Evolutionary conservation across 768 basidiomycete genomes (phyloP).

Genomic region (Russula dissimulans): DNA sequence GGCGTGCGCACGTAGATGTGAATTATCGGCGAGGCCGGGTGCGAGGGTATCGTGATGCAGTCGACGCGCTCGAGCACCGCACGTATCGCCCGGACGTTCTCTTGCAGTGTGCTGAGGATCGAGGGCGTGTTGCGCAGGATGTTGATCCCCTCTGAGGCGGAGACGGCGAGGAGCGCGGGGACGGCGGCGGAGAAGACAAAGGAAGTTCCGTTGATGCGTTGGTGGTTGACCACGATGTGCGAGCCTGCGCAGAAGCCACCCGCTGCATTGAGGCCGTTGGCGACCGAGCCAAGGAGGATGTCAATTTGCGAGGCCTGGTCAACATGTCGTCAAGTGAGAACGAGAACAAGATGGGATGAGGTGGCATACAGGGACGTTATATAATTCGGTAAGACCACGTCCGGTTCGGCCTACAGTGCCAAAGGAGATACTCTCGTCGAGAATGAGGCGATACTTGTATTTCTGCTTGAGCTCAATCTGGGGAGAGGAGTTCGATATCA

Average conservation of each 20-base stretch:
- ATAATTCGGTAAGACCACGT: slow-evolving; percentile 89
- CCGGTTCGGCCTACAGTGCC: slow-evolving; percentile 90
- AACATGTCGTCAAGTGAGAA: not conserved
- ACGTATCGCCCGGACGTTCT: slow-evolving; percentile 74
- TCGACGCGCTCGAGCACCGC: slow-evolving; percentile 73
- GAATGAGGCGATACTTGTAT: slow-evolving; percentile 90
- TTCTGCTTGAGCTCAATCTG: slow-evolving; percentile 92
- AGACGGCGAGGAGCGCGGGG: slow-evolving; percentile 82
- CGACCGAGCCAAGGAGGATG: slow-evolving; percentile 88
- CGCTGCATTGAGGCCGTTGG: slow-evolving; percentile 69
- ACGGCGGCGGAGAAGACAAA: slow-evolving; percentile 96
- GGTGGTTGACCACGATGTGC: slow-evolving; percentile 73
- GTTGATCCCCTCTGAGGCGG: slow-evolving; percentile 78
- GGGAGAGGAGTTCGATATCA: not conserved
- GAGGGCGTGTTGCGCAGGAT: slow-evolving; percentile 68
- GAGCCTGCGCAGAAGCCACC: slow-evolving; percentile 97
- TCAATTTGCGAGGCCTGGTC: slow-evolving; percentile 56
- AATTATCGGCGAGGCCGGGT: slow-evolving; percentile 79
- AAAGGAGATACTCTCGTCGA: slow-evolving; percentile 92
- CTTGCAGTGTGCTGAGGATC: slow-evolving; percentile 65
- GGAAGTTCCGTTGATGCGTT: slow-evolving; percentile 93
- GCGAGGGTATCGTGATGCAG: slow-evolving; percentile 77
- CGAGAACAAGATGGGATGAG: no score
- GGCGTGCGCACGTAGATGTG: slow-evolving; percentile 58
- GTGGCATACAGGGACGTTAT: slow-evolving; percentile 74